Conservation (phyloP, 352 stramenopile species). For the Thraustotheca clavata region DNA sequence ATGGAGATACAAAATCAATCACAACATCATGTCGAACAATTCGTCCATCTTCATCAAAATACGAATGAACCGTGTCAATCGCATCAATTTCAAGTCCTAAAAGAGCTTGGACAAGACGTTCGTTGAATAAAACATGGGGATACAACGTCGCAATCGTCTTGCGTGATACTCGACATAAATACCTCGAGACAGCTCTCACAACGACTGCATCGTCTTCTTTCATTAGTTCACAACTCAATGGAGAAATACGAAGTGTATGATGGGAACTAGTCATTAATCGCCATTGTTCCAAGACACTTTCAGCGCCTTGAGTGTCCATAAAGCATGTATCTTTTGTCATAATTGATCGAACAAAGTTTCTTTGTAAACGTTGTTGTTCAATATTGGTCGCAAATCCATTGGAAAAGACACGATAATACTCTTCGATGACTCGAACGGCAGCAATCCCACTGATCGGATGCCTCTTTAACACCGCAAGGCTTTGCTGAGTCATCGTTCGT, state of each 20-base stretch:
- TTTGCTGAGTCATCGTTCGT: background rate
- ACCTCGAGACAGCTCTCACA: conserved; percentile 17
- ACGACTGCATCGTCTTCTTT: conserved; percentile 18
- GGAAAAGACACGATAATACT: conserved; percentile 20
- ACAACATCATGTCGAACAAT: conserved; percentile 26
- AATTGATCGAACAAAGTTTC: conserved; percentile 18
- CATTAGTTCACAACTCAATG: conserved; percentile 18
- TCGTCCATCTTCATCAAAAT: conserved; percentile 22
- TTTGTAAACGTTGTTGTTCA: conserved; percentile 2
- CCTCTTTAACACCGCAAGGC: background rate
- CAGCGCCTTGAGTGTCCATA: conserved; percentile 19
- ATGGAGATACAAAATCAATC: conserved; percentile 25
- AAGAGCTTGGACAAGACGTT: conserved; percentile 23
- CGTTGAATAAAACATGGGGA: conserved; percentile 24
- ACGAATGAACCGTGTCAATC: conserved; percentile 22
- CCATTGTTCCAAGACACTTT: conserved; percentile 19
- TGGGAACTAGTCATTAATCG: conserved; percentile 18
- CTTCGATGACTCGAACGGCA: conserved; percentile 14
- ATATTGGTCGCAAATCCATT: conserved; percentile 16
- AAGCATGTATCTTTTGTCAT: conserved; percentile 17
- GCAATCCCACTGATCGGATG: conserved; percentile 10
- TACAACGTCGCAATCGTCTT: conserved; percentile 24
- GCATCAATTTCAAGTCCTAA: conserved; percentile 24
- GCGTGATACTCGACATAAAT: conserved; percentile 21
- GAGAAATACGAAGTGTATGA: conserved; percentile 15